These are phyloP conservation scores for Isoetes taiwanensis DNA, from an alignment of 75 land plant genomes.

Conservation along the genomic window DNA sequence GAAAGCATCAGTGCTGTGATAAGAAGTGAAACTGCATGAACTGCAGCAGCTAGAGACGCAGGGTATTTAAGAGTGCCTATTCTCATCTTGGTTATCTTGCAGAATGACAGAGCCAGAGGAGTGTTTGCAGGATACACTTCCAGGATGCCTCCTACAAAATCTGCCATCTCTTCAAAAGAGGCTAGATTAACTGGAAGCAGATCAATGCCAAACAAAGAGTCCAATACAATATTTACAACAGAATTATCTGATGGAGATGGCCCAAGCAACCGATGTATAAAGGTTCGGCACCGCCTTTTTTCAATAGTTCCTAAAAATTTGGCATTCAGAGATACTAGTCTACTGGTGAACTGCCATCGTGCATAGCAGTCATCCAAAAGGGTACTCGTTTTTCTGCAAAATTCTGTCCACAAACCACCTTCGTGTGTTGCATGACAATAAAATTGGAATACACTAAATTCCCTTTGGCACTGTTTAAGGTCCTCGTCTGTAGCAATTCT, in stretches of 20 bases:
- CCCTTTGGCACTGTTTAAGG: constrained; percentile 42
- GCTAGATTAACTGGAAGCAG: constrained; percentile 38
- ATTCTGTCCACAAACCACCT: constrained; percentile 2
- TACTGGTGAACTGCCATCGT: constrained; percentile 13
- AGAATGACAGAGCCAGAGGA: constrained; percentile 40
- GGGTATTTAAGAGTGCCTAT: neutral
- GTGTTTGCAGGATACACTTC: constrained; percentile 52
- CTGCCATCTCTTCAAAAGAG: constrained; percentile 31
- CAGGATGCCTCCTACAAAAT: constrained; percentile 52
- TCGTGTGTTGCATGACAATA: constrained; percentile 5
- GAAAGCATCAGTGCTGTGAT: constrained; percentile 46
- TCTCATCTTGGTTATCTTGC: constrained; percentile 14
- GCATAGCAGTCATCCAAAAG: constrained; percentile 30
- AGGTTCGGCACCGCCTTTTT: constrained; percentile 38
- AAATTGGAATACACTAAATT: constrained; percentile 29
- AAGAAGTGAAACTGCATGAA: constrained; percentile 60
- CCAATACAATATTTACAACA: constrained; percentile 44
- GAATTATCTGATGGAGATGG: constrained; percentile 38
- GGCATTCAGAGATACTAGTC: constrained; percentile 33
- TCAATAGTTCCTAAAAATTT: constrained; percentile 31
- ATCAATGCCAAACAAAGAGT: constrained; percentile 45
- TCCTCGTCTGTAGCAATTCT: constrained; percentile 25
- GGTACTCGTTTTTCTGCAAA: constrained; percentile 2
- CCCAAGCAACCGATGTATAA: constrained; percentile 41
- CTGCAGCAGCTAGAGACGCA: constrained; percentile 16